Evolutionary conservation across 2,329 filamentous ascomycete genomes (phyloP).

Genomic region (Diaporthe batatas): DNA sequence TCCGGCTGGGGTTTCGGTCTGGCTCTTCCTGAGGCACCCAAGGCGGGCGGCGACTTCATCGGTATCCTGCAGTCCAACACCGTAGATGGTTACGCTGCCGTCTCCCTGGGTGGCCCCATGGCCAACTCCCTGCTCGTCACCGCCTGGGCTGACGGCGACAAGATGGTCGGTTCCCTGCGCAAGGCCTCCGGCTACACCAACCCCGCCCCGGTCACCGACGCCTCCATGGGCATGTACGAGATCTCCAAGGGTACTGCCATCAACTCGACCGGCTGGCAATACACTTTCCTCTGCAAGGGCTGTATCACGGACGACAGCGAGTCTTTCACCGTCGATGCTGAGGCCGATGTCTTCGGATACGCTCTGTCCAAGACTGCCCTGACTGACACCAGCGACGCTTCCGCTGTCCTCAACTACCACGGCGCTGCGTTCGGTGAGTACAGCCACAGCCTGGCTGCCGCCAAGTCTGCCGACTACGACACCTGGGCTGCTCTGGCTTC

Average conservation of each 20-base stretch:
- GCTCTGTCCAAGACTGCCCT: slow-evolving; percentile 54
- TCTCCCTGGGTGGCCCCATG: slow-evolving; percentile 60
- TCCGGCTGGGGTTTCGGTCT: slow-evolving; percentile 57
- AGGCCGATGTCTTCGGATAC: slow-evolving; percentile 53
- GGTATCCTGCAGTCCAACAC: slow-evolving; percentile 62
- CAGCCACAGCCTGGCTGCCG: slow-evolving; percentile 49
- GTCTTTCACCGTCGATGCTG: slow-evolving; percentile 47
- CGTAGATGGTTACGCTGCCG: slow-evolving; percentile 63
- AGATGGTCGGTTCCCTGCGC: slow-evolving; percentile 49
- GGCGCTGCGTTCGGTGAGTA: slow-evolving; percentile 56
- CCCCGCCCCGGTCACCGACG: slow-evolving; percentile 55
- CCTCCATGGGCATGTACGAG: slow-evolving; percentile 51
- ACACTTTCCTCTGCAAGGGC: slow-evolving; percentile 62
- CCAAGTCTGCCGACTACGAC: slow-evolving; percentile 51
- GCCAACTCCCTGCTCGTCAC: slow-evolving; percentile 57
- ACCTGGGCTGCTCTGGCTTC: slow-evolving; percentile 47
- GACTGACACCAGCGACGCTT: slow-evolving; percentile 47
- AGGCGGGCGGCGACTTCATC: slow-evolving; percentile 63
- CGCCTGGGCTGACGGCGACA: slow-evolving; percentile 58
- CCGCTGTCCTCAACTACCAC: slow-evolving; percentile 48
- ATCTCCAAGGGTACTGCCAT: slow-evolving; percentile 61
- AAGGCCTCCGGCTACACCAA: slow-evolving; percentile 54
- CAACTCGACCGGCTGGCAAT: slow-evolving; percentile 61
- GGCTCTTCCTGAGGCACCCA: slow-evolving; percentile 61
- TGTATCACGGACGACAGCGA: slow-evolving; percentile 52